phyloP scores from a whole-genome alignment of 2,329 filamentous ascomycete genomes.

The Chalaropsis thielavioides region DNA sequence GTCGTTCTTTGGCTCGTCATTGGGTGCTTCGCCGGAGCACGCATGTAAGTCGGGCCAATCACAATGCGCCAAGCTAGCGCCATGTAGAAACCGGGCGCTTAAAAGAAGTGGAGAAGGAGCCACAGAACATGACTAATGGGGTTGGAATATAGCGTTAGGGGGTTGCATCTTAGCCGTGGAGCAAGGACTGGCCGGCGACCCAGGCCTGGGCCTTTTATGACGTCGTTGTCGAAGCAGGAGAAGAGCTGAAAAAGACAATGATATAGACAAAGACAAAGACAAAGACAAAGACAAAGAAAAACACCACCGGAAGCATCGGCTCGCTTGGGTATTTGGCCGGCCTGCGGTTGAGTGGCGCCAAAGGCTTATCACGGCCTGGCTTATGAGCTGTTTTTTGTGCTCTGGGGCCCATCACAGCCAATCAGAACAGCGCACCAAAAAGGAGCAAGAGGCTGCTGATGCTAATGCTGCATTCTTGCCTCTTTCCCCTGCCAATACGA shows the following conservation, averaged over 20 bases:
- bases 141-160: not conserved
- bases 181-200: too few species aligned
- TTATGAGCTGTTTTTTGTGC: not conserved
- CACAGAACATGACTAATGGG: not conserved
- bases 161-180: not conserved
- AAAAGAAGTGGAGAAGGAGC: not conserved
- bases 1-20: not conserved
- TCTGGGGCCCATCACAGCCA: not conserved
- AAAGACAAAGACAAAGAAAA: not conserved
- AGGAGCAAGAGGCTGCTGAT: not conserved
- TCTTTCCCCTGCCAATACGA: not conserved
- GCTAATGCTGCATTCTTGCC: not conserved
- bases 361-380: not conserved
- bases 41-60: not conserved
- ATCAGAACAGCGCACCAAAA: not conserved
- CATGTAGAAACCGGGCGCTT: not conserved
- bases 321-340: not conserved
- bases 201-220: too few species aligned
- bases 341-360: not conserved
- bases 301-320: not conserved
- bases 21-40: not conserved
- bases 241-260: too few species aligned
- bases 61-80: not conserved
- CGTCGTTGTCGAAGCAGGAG: too few species aligned
- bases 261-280: not conserved